Base-by-base conservation (phyloP, 2,329 filamentous ascomycete genomes). In the Helotiales sp. region DNA sequence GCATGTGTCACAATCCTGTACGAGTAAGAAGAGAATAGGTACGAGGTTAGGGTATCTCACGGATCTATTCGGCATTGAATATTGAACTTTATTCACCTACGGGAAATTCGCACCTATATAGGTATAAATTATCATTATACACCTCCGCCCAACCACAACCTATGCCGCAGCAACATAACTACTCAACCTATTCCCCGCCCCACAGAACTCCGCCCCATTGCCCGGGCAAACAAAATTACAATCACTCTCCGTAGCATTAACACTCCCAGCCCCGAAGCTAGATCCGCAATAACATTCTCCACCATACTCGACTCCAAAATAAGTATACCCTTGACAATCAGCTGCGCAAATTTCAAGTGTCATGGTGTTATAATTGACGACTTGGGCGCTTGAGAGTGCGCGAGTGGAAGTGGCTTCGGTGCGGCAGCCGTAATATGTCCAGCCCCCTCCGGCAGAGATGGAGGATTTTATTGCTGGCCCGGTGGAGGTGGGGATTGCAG, bases 221-320 rank as follows among this genome's bases (percentile, higher is more conserved):
- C 62, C 62, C n/a, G 58, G 54, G 36, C 62, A 63, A 1, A 25
- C 5, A 33, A 62, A 61, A 12, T 22, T 52, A 40, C 63, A 66
- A 17, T 66, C 62, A 8, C 38, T 34, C 5, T 59, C 52, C 9
- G 58, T 50, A 3, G 57, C 59, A 24, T 36, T 19, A 3, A 53
- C 31, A 42, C 54, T 60, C 1, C 62, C 62, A 2, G 40, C 51
- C 51, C 55, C 58, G 17, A 61, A 58, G 4, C 13, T 24, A 34
- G 59, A 59, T 7, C 60, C 58, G 36, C 63, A 72, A 55, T 65
- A 72, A 36, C 72, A 73, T 59, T 74, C 69, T 17, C 62, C 63
- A 25, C 67, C 65, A 58, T 73, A 76, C 58, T 77, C 75, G 12
- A 74, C 69, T 44, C 75, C 75, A 29, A 69, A 72, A 55, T 70